Percentiles rank a stretch among this genome's conserved stretches.
Conservation (phyloP, 768 basidiomycete genomes). For the Russula olivacea region DNA sequence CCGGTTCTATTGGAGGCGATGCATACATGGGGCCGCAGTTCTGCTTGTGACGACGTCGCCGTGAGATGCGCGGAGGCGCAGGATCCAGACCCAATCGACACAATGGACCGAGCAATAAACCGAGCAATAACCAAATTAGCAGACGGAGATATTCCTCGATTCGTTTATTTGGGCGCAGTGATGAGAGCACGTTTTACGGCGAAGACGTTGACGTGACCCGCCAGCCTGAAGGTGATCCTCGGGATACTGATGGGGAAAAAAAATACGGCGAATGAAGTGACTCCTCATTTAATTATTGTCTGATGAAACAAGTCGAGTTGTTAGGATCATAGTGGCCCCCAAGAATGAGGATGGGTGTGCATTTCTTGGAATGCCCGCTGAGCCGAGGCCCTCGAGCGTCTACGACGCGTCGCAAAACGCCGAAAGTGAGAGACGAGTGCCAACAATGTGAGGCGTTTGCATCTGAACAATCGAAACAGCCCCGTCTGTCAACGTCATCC, state of each 20-base stretch:
- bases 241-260: background rate
- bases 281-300: background rate
- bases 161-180: slow-evolving; percentile 5
- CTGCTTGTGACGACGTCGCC: background rate
- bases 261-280: slow-evolving; percentile 13
- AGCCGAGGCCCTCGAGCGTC: background rate
- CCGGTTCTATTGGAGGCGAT: background rate
- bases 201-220: background rate
- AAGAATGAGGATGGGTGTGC: background rate
- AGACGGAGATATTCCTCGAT: background rate
- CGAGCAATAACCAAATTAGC: background rate
- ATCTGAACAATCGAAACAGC: slow-evolving; percentile 6
- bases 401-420: slow-evolving; percentile 29
- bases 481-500: slow-evolving; percentile 24
- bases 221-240: background rate
- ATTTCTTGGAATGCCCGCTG: background rate
- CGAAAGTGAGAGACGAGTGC: slow-evolving; percentile 34
- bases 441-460: slow-evolving; percentile 16
- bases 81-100: background rate
- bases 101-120: background rate
- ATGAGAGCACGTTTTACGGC: slow-evolving; percentile 13
- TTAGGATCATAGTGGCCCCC: background rate
- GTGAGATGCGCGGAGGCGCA: background rate
- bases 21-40: background rate
- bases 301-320: background rate